A percentile compares a stretch with the other conserved stretches of the same genome.
Conservation (phyloP, 2,329 filamentous ascomycete species). For the Cladosporium sp. region DNA sequence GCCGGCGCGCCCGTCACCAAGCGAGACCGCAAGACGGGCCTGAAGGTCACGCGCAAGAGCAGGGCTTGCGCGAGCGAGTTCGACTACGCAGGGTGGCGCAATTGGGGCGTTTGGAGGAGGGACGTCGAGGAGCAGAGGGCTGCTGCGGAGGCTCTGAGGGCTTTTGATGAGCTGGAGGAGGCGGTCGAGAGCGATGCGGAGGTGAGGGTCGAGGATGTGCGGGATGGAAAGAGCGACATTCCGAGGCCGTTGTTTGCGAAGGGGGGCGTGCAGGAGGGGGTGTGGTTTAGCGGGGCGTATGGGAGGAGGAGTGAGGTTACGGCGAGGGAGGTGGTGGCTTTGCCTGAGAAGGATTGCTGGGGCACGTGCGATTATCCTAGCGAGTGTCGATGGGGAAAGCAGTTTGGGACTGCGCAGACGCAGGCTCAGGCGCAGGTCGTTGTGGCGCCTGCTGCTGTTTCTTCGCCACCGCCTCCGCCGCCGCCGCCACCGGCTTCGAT, state of each 20-base stretch:
- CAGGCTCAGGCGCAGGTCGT: background rate
- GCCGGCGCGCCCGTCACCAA: slow-evolving; percentile 46
- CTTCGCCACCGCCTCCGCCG: slow-evolving; percentile 2
- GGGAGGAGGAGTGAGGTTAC: slow-evolving; percentile 14
- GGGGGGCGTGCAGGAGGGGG: slow-evolving; percentile 19
- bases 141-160: slow-evolving; percentile 26
- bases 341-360: slow-evolving; percentile 44
- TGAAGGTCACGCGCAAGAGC: slow-evolving; percentile 35
- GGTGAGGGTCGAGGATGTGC: background rate
- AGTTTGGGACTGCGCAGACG: slow-evolving; percentile 29
- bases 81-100: slow-evolving; percentile 55
- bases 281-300: slow-evolving; percentile 27
- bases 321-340: background rate
- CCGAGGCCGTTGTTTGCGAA: slow-evolving; percentile 14
- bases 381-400: slow-evolving; percentile 46
- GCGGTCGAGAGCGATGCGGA: slow-evolving; percentile 22
- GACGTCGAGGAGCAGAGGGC: slow-evolving; percentile 27
- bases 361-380: slow-evolving; percentile 47
- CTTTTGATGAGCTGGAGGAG: background rate
- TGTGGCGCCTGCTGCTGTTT: slow-evolving; percentile 21
- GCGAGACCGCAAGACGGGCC: slow-evolving; percentile 33
- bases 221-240: background rate
- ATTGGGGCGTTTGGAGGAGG: slow-evolving; percentile 47
- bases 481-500: slow-evolving; percentile 3
- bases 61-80: slow-evolving; percentile 53